Conservation (phyloP, 192 early-diverging fungal species). For the Chytriomyces sp. region DNA sequence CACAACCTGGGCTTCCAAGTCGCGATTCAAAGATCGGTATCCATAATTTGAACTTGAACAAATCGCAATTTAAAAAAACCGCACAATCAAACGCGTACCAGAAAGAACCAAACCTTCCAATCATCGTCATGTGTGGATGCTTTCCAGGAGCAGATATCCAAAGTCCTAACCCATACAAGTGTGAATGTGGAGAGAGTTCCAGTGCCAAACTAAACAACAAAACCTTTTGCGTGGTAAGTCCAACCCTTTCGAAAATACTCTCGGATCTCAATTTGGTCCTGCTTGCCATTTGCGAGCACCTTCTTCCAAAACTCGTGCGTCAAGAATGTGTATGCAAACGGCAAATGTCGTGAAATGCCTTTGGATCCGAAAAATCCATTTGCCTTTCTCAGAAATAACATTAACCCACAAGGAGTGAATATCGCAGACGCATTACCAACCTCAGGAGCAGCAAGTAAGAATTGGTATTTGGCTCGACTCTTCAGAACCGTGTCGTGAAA, state of each 20-base stretch:
- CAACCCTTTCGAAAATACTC: constrained; percentile 83
- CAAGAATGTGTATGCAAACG: constrained; percentile 88
- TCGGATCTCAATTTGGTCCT: constrained; percentile 65
- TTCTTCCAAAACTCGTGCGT: constrained; percentile 70
- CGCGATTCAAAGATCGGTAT: constrained; percentile 85
- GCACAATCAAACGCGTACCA: no score
- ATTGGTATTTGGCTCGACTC: constrained; percentile 65
- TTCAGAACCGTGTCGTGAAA: constrained; percentile 56
- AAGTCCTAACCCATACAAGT: not conserved
- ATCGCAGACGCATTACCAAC: constrained; percentile 41
- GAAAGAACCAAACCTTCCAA: constrained; percentile 61
- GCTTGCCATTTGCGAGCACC: constrained; percentile 32
- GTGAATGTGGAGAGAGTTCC: not conserved
- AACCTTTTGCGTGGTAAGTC: constrained; percentile 98
- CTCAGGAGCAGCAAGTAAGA: constrained; percentile 87
- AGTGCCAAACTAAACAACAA: not conserved
- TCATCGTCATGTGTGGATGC: constrained; percentile 71
- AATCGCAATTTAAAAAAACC: no score
- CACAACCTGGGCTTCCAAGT: constrained; percentile 86
- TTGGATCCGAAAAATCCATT: constrained; percentile 90
- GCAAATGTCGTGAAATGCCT: constrained; percentile 86
- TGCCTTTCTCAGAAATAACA: constrained; percentile 55
- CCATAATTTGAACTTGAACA: constrained; percentile 81
- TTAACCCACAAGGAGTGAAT: not conserved
- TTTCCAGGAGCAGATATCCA: constrained; percentile 45